A percentile compares a stretch with the other conserved stretches of the same genome.
These are phyloP conservation scores for Akebia trifoliata DNA, from an alignment of 164 flowering plant genomes.

Conservation along the genomic window DNA sequence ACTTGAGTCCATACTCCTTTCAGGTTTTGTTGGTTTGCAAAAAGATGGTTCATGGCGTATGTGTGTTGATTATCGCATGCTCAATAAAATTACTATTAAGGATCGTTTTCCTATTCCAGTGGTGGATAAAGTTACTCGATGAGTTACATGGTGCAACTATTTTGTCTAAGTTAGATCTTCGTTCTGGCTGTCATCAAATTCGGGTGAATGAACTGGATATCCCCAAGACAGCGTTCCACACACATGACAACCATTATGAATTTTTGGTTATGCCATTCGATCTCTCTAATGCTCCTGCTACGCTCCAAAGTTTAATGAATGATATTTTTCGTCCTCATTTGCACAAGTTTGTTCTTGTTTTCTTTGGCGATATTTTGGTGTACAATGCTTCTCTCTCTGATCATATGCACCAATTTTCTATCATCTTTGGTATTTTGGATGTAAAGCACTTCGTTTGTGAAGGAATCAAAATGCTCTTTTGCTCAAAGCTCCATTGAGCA, in stretches of 20 bases:
- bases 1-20: not conserved
- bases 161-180: not conserved
- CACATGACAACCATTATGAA: not conserved
- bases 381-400: not conserved
- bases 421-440: not conserved
- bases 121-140: not conserved
- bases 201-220: not conserved
- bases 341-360: not conserved
- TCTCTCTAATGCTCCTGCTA: not conserved
- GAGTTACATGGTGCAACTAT: not conserved
- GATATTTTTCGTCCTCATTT: not conserved
- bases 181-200: not conserved
- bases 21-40: not conserved
- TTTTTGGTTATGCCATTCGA: slow-evolving; percentile 1
- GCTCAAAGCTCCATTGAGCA: not conserved
- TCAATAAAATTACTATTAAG: not conserved
- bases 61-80: not conserved
- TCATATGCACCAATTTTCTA: not conserved
- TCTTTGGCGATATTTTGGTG: not conserved
- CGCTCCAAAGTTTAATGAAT: not conserved
- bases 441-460: not conserved
- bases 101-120: not conserved
- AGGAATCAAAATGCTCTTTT: not conserved
- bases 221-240: not conserved
- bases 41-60: not conserved